Evolutionary conservation across 306 rosid species (phyloP).

Genomic region (Astragalus membranaceus): DNA sequence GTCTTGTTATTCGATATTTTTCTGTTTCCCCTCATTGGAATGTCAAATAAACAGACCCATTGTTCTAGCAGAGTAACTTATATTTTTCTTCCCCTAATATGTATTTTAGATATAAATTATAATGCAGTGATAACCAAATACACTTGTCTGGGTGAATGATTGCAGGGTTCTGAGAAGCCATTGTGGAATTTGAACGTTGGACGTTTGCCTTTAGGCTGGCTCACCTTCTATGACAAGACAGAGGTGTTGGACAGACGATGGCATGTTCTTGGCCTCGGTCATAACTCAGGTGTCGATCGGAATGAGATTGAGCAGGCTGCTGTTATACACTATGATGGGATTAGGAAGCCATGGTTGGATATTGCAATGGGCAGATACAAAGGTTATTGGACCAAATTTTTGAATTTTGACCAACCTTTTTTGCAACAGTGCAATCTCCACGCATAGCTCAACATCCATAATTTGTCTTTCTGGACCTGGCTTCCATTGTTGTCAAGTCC

Average conservation of each 20-base stretch:
- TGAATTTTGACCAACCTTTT: constrained; percentile 52
- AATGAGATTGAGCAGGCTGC: constrained; percentile 23
- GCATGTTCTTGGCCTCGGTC: constrained; percentile 29
- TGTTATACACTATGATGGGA: constrained; percentile 28
- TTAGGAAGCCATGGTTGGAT: constrained; percentile 40
- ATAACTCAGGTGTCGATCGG: constrained; percentile 14
- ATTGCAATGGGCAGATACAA: constrained; percentile 68
- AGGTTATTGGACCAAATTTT: constrained; percentile 60
- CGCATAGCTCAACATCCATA: constrained; percentile 27
- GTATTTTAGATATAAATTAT: background rate
- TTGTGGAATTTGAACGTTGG: constrained; percentile 8
- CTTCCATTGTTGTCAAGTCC: constrained; percentile 6
- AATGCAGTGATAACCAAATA: background rate
- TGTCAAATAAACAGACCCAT: too few species aligned
- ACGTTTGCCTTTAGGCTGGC: constrained; percentile 25
- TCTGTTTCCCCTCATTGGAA: background rate
- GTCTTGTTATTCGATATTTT: background rate
- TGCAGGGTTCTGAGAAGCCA: constrained; percentile 22
- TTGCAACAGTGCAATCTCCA: constrained; percentile 84
- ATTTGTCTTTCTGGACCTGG: background rate
- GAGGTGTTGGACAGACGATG: constrained; percentile 17
- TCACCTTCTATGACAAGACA: constrained; percentile 25
- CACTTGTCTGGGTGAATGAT: constrained; percentile 8
- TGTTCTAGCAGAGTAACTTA: background rate
- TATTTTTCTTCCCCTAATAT: background rate